Percentiles rank a stretch among this genome's conserved stretches.
These are phyloP conservation scores for Pluteus cervinus DNA, from an alignment of 768 basidiomycete species.

Conservation along the genomic window DNA sequence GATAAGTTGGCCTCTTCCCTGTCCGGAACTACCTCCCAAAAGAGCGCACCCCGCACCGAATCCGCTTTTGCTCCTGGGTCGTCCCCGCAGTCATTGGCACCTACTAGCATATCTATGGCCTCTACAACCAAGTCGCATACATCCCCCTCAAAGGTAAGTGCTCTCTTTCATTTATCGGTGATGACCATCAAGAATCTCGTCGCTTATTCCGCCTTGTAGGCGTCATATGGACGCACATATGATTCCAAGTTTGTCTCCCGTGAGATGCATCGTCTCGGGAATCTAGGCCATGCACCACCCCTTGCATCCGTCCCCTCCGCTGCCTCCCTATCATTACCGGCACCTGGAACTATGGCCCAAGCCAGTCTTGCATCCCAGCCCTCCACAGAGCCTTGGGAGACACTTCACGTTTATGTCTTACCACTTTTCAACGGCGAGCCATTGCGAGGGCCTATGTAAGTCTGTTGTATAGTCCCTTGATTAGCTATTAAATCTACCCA, in stretches of 20 bases:
- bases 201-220: conserved; percentile 20
- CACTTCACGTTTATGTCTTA: conserved; percentile 80
- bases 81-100: conserved; percentile 30
- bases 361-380: conserved; percentile 33
- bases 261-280: conserved; percentile 82
- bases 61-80: conserved; percentile 21
- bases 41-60: conserved; percentile 23
- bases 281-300: conserved; percentile 44
- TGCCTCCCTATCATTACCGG: conserved; percentile 36
- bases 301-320: conserved; percentile 46
- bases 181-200: conserved; percentile 7
- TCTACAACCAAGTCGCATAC: conserved; percentile 38
- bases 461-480: conserved; percentile 4
- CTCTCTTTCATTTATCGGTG: not conserved
- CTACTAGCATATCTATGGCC: conserved; percentile 23
- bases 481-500: conserved; percentile 18
- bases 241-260: conserved; percentile 75
- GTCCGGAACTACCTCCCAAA: conserved; percentile 23
- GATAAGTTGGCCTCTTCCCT: conserved; percentile 36
- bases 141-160: conserved; percentile 45
- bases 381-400: conserved; percentile 72
- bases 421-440: conserved; percentile 92
- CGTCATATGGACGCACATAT: conserved; percentile 66
- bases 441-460: conserved; percentile 77
- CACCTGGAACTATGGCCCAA: conserved; percentile 32